Conservation (phyloP, 306 rosid genomes). For the Hylodesmum podocarpum region DNA sequence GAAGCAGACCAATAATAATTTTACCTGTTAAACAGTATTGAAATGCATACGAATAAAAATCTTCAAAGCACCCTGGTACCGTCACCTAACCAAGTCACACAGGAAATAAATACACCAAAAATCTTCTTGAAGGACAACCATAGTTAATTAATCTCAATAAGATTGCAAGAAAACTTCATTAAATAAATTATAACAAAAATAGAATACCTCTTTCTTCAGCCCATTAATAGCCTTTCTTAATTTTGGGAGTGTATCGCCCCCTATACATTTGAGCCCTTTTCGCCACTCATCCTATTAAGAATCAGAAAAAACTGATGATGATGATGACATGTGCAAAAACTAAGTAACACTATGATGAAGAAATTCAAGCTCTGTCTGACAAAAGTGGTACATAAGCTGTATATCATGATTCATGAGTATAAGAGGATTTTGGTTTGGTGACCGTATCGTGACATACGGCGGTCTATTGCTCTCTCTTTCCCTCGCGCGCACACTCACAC, state of each 20-base stretch:
- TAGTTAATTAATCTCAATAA: conserved; percentile 20
- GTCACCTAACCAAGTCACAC: conserved; percentile 45
- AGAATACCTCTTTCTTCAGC: conserved; percentile 60
- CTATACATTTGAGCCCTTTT: conserved; percentile 56
- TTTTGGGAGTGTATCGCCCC: conserved; percentile 46
- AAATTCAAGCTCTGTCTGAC: conserved; percentile 21
- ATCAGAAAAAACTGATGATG: conserved; percentile 4
- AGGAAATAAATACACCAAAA: conserved; percentile 24
- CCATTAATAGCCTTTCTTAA: conserved; percentile 50
- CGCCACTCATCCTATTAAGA: conserved; percentile 70
- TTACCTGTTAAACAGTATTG: conserved; percentile 65
- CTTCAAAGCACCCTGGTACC: conserved; percentile 46
- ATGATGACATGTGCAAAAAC: background rate
- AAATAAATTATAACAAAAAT: background rate
- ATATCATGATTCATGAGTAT: background rate
- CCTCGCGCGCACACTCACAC: background rate
- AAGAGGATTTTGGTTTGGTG: background rate
- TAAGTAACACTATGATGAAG: background rate
- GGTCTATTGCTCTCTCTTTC: background rate
- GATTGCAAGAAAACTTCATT: background rate
- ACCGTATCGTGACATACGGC: background rate
- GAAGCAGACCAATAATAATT: conserved; percentile 12
- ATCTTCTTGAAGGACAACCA: conserved; percentile 10
- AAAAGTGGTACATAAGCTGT: background rate
- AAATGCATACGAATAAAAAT: conserved; percentile 61